phyloP scores from a whole-genome alignment of 2,329 filamentous ascomycete genomes.

The Aspergillus fischeri region DNA sequence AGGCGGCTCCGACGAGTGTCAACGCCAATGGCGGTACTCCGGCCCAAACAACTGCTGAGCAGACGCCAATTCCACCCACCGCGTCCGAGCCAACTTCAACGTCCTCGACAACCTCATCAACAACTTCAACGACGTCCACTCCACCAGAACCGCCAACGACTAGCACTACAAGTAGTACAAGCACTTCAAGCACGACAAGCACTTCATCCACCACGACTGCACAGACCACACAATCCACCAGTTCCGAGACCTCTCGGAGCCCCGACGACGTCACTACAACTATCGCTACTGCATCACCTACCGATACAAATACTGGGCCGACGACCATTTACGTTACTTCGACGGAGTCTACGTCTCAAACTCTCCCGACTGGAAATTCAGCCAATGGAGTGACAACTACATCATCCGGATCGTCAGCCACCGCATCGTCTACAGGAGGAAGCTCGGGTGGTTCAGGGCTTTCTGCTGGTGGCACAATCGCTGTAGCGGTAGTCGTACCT shows the following conservation, averaged over 20 bases:
- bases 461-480: conserved; percentile 64
- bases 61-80: conserved; percentile 9
- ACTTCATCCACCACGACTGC: conserved; percentile 8
- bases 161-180: conserved; percentile 16
- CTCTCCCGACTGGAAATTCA: conserved; percentile 13
- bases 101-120: conserved; percentile 11
- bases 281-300: conserved; percentile 8
- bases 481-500: conserved; percentile 89
- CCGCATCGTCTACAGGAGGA: conserved; percentile 22
- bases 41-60: conserved; percentile 9
- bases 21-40: conserved; percentile 9
- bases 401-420: conserved; percentile 21
- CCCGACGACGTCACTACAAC: conserved; percentile 15
- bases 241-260: conserved; percentile 12
- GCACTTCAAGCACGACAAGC: conserved; percentile 13
- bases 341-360: conserved; percentile 5
- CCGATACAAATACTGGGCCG: background rate
- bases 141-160: background rate
- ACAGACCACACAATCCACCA: conserved; percentile 5
- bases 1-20: conserved; percentile 4
- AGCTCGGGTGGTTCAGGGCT: conserved; percentile 32
- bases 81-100: conserved; percentile 15
- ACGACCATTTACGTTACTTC: conserved; percentile 13
- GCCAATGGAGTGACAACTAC: conserved; percentile 23
- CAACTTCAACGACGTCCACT: conserved; percentile 10